A percentile compares a stretch with the other conserved stretches of the same genome.
These are phyloP conservation scores for Graphilbum fragrans DNA, from an alignment of 2,329 filamentous ascomycete genomes.

Conservation along the genomic window DNA sequence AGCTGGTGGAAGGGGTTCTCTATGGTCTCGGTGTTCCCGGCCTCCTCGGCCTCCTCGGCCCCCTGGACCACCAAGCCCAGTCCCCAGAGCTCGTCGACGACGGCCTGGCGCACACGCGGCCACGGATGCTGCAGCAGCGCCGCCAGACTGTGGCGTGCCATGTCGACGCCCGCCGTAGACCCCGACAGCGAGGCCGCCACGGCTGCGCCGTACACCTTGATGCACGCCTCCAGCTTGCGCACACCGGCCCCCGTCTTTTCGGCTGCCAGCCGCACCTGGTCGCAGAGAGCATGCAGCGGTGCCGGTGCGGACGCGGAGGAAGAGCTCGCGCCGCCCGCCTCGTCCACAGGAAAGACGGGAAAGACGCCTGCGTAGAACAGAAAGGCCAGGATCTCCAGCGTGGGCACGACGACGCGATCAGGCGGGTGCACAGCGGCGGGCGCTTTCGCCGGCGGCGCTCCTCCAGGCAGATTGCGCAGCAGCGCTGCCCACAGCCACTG, in stretches of 20 bases:
- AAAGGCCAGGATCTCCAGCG: constrained; percentile 67
- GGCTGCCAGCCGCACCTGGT: constrained; percentile 63
- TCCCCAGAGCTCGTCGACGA: constrained; percentile 49
- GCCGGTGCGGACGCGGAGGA: constrained; percentile 17
- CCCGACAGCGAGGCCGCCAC: constrained; percentile 22
- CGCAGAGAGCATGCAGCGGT: constrained; percentile 48
- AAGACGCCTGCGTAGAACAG: constrained; percentile 53
- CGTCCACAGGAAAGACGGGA: constrained; percentile 8
- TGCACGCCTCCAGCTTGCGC: constrained; percentile 65
- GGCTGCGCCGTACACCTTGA: constrained; percentile 67
- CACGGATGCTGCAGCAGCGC: constrained; percentile 72
- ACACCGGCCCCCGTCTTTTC: constrained; percentile 79
- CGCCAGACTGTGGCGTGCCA: constrained; percentile 55
- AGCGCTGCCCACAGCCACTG: constrained; percentile 29
- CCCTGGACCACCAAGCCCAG: constrained; percentile 14
- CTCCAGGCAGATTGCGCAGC: constrained; percentile 35
- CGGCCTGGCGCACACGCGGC: constrained; percentile 53
- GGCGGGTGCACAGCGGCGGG: constrained; percentile 38
- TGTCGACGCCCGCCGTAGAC: constrained; percentile 28
- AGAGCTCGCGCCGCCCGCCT: too few species aligned
- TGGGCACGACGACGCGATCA: constrained; percentile 63
- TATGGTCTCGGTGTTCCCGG: neutral
- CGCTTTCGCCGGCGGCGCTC: neutral
- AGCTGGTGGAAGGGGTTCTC: constrained; percentile 14
- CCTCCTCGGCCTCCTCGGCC: neutral